Evolutionary conservation across 106 monocot species (phyloP), one percentile per base, ranked within the genome.

Genomic region (Gastrodia elata): DNA sequence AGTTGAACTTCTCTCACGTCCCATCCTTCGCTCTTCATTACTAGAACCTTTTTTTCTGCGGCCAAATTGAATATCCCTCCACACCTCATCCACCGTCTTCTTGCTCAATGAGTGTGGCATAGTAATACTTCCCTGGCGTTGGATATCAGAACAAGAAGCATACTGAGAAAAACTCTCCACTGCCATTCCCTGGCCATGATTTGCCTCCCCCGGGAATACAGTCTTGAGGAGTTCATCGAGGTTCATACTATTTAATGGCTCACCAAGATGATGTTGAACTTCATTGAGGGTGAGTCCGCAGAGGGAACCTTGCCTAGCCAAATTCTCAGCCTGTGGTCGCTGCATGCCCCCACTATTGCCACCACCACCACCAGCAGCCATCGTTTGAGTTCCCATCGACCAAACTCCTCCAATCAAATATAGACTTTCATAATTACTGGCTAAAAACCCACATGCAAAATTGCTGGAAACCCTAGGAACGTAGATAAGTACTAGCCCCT

Each of bases 61-160:
- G 26, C 74, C 81, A 37, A 79, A 74, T 73, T 91, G 90, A 68
- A 90, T 87, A 22, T 84, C 90, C 80, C 70, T 82, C 90, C 86
- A 90, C 13, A 93, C 84, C 73, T 93, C 92, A 70, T 93, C 89
- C 39, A 93, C 89, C 0, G 92, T 93, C 75, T 89, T 93, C 68
- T 81, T 89, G 75, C 87, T 85, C 33, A 93, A 71, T 6, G 68
- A 75, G 11, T 73, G 78, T 5, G 84, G 73, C 83, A 89, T 76
- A 26, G 76, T 76, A 38, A 86, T 58, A 78, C 89, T 90, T 15
- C 79, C 87, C 71, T 90, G 89, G 10, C 82, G 78, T 25, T 83
- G 83, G 48, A 90, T 74, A 33, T 73, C 59, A 16, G 85, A 87
- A 34, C 59, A 41, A 24, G 78, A 81, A 34, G 74, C 80, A 28